Evolutionary conservation across 192 early-diverging fungal genomes (phyloP), one percentile per base, ranked within the genome.

Genomic region (Coemansia aciculifera): DNA sequence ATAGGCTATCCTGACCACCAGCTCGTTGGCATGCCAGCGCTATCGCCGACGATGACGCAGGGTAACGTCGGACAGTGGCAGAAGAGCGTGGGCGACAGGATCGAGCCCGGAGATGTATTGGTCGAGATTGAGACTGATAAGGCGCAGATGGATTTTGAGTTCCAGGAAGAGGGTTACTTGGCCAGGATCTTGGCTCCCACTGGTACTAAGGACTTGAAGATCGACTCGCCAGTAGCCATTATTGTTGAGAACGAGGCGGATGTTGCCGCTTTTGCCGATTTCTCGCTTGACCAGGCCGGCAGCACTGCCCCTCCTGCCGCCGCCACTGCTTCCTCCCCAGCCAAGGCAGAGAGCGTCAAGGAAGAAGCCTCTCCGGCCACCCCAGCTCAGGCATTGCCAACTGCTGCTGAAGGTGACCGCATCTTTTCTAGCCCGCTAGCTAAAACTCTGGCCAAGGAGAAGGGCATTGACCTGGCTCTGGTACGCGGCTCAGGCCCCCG

Each of bases 121-220:
- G 87, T 95, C 23, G 97, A 96, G 84, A 91, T 98, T 60, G 95
- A 97, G 77, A 97, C 97, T 9, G 97, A 98, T 78, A 98, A 98
- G 87, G 97, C 97, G 39, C 92, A 94, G 83, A 98, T 98, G 91
- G 97, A 98, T 79, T 94, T 98, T 67, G 97, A 98, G 74, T 95
- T 92, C 77, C 91, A 93, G 75, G 97, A 98, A 42, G 97, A 98
- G 76, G 97, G 97, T 34, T 90, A 93, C 70, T 73, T 98, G 37
- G 97, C 95, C 73, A 91, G 96, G 86, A 95, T 96, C 77, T 81
- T 98, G 69, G 84, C 93, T 67, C 88, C 90, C 11, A 78, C 83
- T 32, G 94, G 94, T 37, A 84, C 88, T 64, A 97, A 99, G 89
- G 95, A 98, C 72, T 85, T 99, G 63, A 57, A 78, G 64, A 91